Evolutionary conservation across 2,329 filamentous ascomycete genomes (phyloP).

Genomic region (Botrytis elliptica): DNA sequence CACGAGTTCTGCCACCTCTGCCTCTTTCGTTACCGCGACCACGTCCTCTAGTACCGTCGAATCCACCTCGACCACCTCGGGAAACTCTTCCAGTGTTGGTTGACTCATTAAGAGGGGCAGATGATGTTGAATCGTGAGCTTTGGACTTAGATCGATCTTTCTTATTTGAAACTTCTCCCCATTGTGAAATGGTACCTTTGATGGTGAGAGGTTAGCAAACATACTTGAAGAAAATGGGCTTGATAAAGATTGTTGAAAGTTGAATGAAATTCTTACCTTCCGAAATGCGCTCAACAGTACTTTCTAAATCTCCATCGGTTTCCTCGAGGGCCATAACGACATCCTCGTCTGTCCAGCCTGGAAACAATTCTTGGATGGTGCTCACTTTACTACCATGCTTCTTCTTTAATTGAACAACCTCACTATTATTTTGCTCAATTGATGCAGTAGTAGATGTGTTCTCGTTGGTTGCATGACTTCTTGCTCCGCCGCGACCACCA

Average conservation of each 20-base stretch:
- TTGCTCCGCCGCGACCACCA: slow-evolving; percentile 63
- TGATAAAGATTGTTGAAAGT: background rate
- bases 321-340: slow-evolving; percentile 91
- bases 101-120: slow-evolving; percentile 52
- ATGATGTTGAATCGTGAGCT: slow-evolving; percentile 53
- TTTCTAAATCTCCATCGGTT: slow-evolving; percentile 73
- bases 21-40: slow-evolving; percentile 62
- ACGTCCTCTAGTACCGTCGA: slow-evolving; percentile 60
- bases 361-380: slow-evolving; percentile 88
- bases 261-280: slow-evolving; percentile 57
- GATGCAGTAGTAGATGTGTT: slow-evolving; percentile 57
- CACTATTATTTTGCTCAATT: slow-evolving; percentile 74
- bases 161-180: slow-evolving; percentile 81
- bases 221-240: background rate
- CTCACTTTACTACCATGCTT: slow-evolving; percentile 77
- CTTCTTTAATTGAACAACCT: slow-evolving; percentile 89
- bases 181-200: slow-evolving; percentile 74
- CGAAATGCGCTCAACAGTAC: slow-evolving; percentile 74
- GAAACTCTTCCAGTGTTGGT: slow-evolving; percentile 48
- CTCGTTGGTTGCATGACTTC: slow-evolving; percentile 68
- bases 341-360: slow-evolving; percentile 93
- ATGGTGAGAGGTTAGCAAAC: slow-evolving; percentile 18
- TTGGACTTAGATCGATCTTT: slow-evolving; percentile 73
- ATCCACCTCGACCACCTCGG: slow-evolving; percentile 58
- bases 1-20: slow-evolving; percentile 58